A percentile compares a stretch with the other conserved stretches of the same genome.
These are phyloP conservation scores for Naganishia friedmannii DNA, from an alignment of 768 basidiomycete genomes.

Conservation along the genomic window DNA sequence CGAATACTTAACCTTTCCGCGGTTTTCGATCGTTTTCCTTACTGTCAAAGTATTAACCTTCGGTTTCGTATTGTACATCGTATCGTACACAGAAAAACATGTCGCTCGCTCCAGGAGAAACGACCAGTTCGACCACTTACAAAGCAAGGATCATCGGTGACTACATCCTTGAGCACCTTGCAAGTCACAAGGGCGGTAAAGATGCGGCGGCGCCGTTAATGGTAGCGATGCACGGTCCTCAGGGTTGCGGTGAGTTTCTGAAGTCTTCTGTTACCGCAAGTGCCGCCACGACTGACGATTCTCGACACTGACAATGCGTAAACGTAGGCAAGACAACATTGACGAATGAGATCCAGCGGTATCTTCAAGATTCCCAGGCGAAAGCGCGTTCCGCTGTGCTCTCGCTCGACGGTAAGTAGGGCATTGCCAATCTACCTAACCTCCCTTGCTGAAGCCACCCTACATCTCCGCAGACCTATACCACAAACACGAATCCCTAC, in stretches of 20 bases:
- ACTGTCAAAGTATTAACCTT: too few relatives aligned
- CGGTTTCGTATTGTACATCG: too few relatives aligned
- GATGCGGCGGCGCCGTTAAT: not conserved
- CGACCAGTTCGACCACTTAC: slow-evolving; percentile 13
- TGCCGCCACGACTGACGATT: not conserved
- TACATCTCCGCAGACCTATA: slow-evolving; percentile 31
- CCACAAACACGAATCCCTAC: slow-evolving; percentile 26
- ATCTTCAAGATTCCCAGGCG: not conserved
- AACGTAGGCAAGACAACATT: slow-evolving; percentile 19
- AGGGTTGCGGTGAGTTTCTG: slow-evolving; percentile 14
- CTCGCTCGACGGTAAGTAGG: slow-evolving; percentile 17
- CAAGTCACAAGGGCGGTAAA: not conserved
- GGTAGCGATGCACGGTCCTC: slow-evolving; percentile 22
- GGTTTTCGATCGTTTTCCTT: too few relatives aligned
- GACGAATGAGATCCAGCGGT: slow-evolving; percentile 21
- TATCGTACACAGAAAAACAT: too few relatives aligned
- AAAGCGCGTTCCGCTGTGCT: slow-evolving; percentile 18
- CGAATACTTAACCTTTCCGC: too few relatives aligned
- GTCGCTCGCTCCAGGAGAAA: too few relatives aligned
- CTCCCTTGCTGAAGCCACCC: not conserved
- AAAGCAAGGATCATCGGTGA: slow-evolving; percentile 22
- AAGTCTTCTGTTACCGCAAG: not conserved
- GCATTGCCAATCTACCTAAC: not conserved
- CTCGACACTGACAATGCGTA: not conserved
- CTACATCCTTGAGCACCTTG: slow-evolving; percentile 20